Evolutionary conservation across 257 asterid genomes (phyloP), one percentile per base, ranked within the genome.

Genomic region (Agastache rugosa): DNA sequence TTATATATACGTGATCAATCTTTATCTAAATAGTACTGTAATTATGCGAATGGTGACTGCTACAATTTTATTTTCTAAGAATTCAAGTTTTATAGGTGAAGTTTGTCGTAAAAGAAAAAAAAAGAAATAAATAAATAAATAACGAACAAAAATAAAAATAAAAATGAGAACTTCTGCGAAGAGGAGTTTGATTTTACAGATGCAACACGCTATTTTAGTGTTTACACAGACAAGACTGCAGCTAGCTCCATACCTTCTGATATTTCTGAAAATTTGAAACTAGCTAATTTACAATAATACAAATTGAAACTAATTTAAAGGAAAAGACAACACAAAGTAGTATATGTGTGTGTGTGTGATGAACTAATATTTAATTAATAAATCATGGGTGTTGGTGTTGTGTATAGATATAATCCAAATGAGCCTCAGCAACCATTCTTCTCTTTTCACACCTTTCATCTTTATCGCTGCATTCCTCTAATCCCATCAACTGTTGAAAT

Each of bases 401-500:
- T 64, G 96, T 89, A 53, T 89, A 89, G 71, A 89, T 89, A 53
- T 87, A 89, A 69, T 89, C 96, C 86, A 89, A 78, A 75, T 89
- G 96, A 72, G 90, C 91, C 47, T 89, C 93, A 58, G 80, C 86
- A 27, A 83, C 66, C 87, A 89, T 84, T 81, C 93, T 87, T 84
- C 91, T 85, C 48, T 64, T 78, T 9, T 80, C 50, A 77, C 92
- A 89, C 14, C 6, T 85, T 73, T 78, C 88, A 64, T 87, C 88
- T 8, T 45, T 59, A 12, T 78, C 81, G 14, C 74, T 65, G 63
- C 89, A 85, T 75, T 78, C 61, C 55, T 85, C 91, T 80, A 80
- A 9, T 27, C 93, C 91, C 91, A 87, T 79, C 67, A 85, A 47
- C 91, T 87, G 85, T 62, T 71, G 2, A 63, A 34, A 50, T 50